Percentiles rank a stretch among this genome's conserved stretches.
These are phyloP conservation scores for Fraxinus dipetala DNA, from an alignment of 305 asterid genomes.

Conservation along the genomic window DNA sequence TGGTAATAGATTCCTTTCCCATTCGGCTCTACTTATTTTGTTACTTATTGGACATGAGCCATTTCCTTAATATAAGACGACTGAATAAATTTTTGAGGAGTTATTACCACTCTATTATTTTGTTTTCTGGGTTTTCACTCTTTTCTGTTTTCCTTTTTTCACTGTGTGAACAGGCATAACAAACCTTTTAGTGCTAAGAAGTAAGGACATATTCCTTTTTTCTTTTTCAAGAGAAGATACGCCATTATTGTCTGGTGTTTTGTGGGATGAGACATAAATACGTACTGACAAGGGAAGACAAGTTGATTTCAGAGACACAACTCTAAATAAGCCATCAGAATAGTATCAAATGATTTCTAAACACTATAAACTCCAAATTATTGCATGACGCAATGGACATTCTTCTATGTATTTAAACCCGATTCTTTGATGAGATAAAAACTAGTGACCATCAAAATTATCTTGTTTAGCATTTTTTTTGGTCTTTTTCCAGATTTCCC, in stretches of 20 bases:
- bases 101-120: neutral
- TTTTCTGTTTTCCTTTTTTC: neutral
- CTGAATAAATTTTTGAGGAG: neutral
- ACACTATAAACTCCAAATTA: neutral
- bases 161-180: neutral
- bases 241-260: neutral
- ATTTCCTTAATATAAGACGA: neutral
- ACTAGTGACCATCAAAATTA: neutral
- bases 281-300: neutral
- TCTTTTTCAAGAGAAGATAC: neutral
- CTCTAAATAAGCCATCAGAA: neutral
- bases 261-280: neutral
- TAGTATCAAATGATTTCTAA: neutral
- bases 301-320: neutral
- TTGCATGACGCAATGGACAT: neutral
- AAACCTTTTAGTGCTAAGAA: neutral
- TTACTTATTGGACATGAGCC: neutral
- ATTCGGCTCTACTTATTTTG: neutral
- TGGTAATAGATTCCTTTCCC: slow-evolving; percentile 36
- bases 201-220: neutral
- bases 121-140: neutral
- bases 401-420: neutral
- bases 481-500: neutral
- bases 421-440: neutral
- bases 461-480: neutral